A percentile compares a stretch with the other conserved stretches of the same genome.
These are phyloP conservation scores for Malassezia japonica DNA, from an alignment of 1,284 basidiomycete species.

Conservation along the genomic window DNA sequence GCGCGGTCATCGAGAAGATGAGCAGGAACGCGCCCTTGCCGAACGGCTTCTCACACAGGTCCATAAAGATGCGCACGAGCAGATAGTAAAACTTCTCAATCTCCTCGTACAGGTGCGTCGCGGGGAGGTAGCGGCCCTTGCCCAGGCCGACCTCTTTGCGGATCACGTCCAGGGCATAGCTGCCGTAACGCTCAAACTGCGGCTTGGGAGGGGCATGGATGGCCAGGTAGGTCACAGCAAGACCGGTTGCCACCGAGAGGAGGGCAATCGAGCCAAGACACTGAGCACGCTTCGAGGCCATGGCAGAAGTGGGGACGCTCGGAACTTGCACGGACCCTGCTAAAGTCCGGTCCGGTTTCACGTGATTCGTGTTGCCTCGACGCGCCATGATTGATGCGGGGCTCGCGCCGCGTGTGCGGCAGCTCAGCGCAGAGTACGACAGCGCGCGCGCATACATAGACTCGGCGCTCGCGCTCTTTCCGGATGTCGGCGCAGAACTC, in stretches of 20 bases:
- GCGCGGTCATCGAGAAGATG: constrained; percentile 6
- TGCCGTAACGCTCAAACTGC: not conserved
- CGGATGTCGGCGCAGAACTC: constrained; percentile 10
- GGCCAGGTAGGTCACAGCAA: constrained; percentile 4
- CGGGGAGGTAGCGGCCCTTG: not conserved
- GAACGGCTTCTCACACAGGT: not conserved
- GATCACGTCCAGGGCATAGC: not conserved
- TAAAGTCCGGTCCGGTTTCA: too few relatives aligned
- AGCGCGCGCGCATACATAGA: not conserved
- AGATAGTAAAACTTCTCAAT: constrained; percentile 1
- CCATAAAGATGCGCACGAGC: constrained; percentile 10
- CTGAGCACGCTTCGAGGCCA: not conserved
- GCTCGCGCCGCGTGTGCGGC: constrained; percentile 10
- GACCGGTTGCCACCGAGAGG: constrained; percentile 3
- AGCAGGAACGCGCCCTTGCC: constrained; percentile 11
- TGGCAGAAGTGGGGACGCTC: not conserved
- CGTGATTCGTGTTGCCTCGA: too few relatives aligned
- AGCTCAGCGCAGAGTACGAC: constrained; percentile 5
- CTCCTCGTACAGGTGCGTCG: not conserved
- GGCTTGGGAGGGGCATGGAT: constrained; percentile 7
- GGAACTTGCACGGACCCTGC: too few relatives aligned
- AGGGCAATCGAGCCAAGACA: not conserved
- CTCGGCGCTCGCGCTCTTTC: not conserved
- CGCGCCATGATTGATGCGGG: constrained; percentile 13
- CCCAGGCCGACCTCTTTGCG: not conserved